A percentile compares a stretch with the other conserved stretches of the same genome.
Evolutionary conservation across 73 alveolate species (phyloP).

Genomic region (Vitrella brassicaformis): DNA sequence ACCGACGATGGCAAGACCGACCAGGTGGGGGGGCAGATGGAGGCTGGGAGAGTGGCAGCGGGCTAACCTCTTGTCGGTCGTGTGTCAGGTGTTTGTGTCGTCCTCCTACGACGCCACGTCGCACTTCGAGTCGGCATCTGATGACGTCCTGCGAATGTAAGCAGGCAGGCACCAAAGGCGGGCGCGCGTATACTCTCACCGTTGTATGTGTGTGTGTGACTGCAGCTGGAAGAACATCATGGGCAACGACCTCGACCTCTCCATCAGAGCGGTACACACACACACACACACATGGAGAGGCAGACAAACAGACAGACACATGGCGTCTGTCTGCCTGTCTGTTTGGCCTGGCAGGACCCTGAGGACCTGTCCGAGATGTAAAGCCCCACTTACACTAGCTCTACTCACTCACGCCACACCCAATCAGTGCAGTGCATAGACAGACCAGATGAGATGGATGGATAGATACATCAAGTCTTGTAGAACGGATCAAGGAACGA

Average conservation of each 20-base stretch:
- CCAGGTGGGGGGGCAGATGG: neutral
- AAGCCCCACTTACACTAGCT: neutral
- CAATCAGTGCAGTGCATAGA: too few relatives aligned
- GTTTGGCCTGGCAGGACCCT: neutral
- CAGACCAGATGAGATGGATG: too few relatives aligned
- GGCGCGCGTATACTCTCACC: neutral
- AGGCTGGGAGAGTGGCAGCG: neutral
- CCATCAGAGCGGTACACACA: neutral
- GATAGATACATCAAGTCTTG: too few relatives aligned
- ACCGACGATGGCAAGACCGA: slow-evolving; percentile 55
- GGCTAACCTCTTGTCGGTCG: neutral
- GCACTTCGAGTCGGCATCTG: slow-evolving; percentile 74
- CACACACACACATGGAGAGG: neutral
- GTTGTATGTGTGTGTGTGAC: neutral
- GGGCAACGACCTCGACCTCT: slow-evolving; percentile 29
- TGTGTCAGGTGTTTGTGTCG: slow-evolving; percentile 45
- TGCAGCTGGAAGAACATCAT: slow-evolving; percentile 38
- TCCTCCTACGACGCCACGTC: slow-evolving; percentile 68
- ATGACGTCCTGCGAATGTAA: slow-evolving; percentile 47
- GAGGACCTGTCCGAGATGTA: neutral
- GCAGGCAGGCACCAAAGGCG: neutral
- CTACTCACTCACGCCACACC: too few relatives aligned
- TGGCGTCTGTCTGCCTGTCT: neutral
- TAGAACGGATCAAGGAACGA: too few relatives aligned
- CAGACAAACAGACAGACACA: neutral